Conservation (phyloP, 768 basidiomycete species). For the Tylopilus plumbeoviolaceoides region DNA sequence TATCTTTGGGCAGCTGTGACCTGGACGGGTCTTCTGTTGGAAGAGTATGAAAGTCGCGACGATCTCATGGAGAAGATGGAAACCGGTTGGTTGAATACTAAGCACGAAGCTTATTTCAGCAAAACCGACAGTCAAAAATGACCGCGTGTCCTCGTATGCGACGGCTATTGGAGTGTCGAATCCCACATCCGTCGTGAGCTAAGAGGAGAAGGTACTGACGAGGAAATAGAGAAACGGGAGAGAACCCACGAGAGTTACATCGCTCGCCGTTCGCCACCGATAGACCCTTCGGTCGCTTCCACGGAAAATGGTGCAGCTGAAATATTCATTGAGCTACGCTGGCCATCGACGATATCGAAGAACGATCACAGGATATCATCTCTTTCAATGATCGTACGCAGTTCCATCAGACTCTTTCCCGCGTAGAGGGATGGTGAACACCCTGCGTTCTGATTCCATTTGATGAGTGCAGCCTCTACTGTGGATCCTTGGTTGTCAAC, state of each 20-base stretch:
- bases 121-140: background rate
- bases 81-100: slow-evolving; percentile 15
- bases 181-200: slow-evolving; percentile 4
- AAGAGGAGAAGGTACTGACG: background rate
- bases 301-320: slow-evolving; percentile 5
- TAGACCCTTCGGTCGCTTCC: slow-evolving; percentile 12
- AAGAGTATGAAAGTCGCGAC: slow-evolving; percentile 15
- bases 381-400: background rate
- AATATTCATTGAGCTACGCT: background rate
- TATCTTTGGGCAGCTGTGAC: background rate
- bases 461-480: slow-evolving; percentile 13
- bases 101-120: background rate
- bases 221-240: background rate
- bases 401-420: background rate
- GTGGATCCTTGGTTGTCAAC: slow-evolving; percentile 6
- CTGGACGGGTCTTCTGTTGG: background rate
- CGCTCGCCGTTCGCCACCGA: slow-evolving; percentile 3
- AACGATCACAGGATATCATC: background rate
- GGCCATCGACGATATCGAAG: background rate
- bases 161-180: slow-evolving; percentile 9
- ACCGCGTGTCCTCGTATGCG: background rate
- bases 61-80: slow-evolving; percentile 17
- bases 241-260: slow-evolving; percentile 1
- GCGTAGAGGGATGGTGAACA: background rate
- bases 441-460: slow-evolving; percentile 9